Evolutionary conservation across 495 filamentous ascomycete genomes (phyloP), one percentile per base, ranked within the genome.

Genomic region (Aspergillus kassunensis): DNA sequence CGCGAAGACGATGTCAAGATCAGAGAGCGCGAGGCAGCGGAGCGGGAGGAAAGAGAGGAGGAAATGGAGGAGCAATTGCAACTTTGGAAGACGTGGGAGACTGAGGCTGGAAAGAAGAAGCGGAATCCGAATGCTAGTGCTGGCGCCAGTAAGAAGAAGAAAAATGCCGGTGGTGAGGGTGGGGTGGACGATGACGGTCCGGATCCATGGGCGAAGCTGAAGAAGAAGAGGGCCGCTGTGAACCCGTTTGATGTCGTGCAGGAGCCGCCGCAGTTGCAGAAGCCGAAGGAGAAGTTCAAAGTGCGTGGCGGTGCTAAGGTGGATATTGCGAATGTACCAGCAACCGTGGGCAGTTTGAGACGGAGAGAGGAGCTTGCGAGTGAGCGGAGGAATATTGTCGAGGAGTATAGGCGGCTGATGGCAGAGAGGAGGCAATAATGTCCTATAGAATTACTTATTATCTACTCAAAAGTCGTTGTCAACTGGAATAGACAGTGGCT

Each of bases 121-220:
- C 82, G 77, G 66, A 72, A 70, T 11, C 36, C 36, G 3, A 56
- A 45, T 13, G 21, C 27, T 1, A 42, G 27, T 13, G 13, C 25
- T 62, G 37, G 61, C 55, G 51, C 68, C 56, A 69, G 66, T 56
- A 65, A 63, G 35, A 78, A 68, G 58, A 72, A 76, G 56, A 66
- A 64, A 34, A 77, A 68, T 54, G 71, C 75, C 54, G 69, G 71
- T 44, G 41, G 58, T 57, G 50, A 60, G 25, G 72, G 59, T 4
- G 70, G 65, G 42, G 62, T 59, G 11, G 68, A 59, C 31, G 73
- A 74, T 51, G 73, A 78, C 27, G 77, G 84, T 19, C 79, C 81
- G 16, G 92, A 97, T 73, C 89, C 90, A 9, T 98, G 92, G 91
- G 83, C 79, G 44, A 81, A 79, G 53, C 66, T 97, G 57, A 73